phyloP scores from a whole-genome alignment of 2,329 filamentous ascomycete genomes.

The Cladosporium phlei region DNA sequence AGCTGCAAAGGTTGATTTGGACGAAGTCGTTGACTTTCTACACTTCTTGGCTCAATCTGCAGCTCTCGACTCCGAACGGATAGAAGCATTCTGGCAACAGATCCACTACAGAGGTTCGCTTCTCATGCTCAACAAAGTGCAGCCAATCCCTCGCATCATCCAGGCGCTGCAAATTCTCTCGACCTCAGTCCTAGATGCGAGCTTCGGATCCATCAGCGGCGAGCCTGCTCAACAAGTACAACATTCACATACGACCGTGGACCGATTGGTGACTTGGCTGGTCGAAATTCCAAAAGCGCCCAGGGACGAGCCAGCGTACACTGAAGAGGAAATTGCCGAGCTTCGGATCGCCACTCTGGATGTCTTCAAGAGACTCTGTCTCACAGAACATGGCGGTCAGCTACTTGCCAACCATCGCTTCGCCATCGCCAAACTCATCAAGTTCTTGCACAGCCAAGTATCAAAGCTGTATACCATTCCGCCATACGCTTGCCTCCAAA shows the following conservation, averaged over 20 bases:
- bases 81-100: slow-evolving; percentile 59
- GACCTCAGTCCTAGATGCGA: slow-evolving; percentile 59
- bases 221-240: slow-evolving; percentile 36
- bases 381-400: slow-evolving; percentile 57
- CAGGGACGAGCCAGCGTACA: slow-evolving; percentile 40
- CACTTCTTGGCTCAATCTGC: slow-evolving; percentile 48
- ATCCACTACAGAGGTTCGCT: slow-evolving; percentile 64
- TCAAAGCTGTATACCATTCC: slow-evolving; percentile 49
- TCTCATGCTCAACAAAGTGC: slow-evolving; percentile 62
- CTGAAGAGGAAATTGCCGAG: slow-evolving; percentile 38
- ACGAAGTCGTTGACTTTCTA: slow-evolving; percentile 62
- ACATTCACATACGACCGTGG: slow-evolving; percentile 49
- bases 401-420: slow-evolving; percentile 65
- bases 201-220: slow-evolving; percentile 62
- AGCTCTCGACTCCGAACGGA: slow-evolving; percentile 25
- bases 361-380: slow-evolving; percentile 54
- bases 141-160: slow-evolving; percentile 59
- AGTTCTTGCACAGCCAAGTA: slow-evolving; percentile 69
- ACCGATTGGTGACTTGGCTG: slow-evolving; percentile 60
- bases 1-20: slow-evolving; percentile 59
- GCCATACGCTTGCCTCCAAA: background rate
- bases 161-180: slow-evolving; percentile 62
- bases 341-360: slow-evolving; percentile 44
- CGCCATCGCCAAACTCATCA: slow-evolving; percentile 69
- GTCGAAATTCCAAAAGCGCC: slow-evolving; percentile 48